Base-by-base conservation (phyloP, 306 rosid genomes). In the Prunus mume region DNA sequence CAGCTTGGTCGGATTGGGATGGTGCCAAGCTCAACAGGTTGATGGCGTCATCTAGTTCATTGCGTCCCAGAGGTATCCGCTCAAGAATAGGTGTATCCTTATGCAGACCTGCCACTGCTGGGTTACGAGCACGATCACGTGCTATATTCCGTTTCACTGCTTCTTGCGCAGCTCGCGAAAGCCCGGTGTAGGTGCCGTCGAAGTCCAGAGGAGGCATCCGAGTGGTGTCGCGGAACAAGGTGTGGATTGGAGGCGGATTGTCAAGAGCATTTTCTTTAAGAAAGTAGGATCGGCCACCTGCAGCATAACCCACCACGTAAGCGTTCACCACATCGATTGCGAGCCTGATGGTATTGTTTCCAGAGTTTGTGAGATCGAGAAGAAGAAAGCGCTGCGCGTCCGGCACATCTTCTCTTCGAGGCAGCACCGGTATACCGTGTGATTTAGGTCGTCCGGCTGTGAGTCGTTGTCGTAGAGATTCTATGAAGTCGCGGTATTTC, bases 271-370 rank as follows among this genome's bases (percentile, higher is more conserved):
- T 57, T 3, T 22, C 12, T 22, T 57, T 12, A 57, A 57, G 63
- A 57, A 60, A 1, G 65, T 60, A 25, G 34, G 65, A 60, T 60
- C 11, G 34, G 13, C 15, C 14, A 13, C 38, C 14, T 60, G 28
- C 65, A 25, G 65, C 65, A 60, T 60, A 60, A 60, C 65, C 65
- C 32, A 60, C 34, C 65, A 58, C 64, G 32, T 58, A 58, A 58
- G 15, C 65, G 32, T 11, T 58, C 32, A 24, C 34, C 3, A 60
- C 38, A 60, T 60, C 65, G 9, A 60, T 60, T 60, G 65, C 34
- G 38, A 60, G 27, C 2, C 7, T 56, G 62, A 56, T 20, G 13
- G 62, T 56, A 20, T 7, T 56, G 9, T n/a, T 12, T 9, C 5
- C 9, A 20, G 9, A 8, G 62, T 56, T 20, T 9, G 27, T 56